phyloP scores from a whole-genome alignment of 352 stramenopile species.

The Blastocystis sp. region DNA sequence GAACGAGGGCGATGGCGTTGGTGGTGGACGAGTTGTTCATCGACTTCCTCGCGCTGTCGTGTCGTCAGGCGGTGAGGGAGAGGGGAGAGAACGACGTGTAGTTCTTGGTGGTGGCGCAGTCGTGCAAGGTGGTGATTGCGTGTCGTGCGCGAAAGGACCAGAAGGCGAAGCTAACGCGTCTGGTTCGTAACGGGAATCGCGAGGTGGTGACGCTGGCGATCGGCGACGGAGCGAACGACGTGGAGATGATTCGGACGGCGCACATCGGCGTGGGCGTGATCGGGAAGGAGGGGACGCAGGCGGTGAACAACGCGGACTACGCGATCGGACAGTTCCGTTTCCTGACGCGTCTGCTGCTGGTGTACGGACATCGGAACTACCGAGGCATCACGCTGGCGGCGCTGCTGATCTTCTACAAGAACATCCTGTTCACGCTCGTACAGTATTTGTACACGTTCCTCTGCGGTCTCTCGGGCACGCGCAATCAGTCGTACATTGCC shows the following conservation, averaged over 20 bases:
- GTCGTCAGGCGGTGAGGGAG: neutral
- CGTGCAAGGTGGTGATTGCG: conserved; percentile 75
- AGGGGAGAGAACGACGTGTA: neutral
- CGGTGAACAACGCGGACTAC: conserved; percentile 92
- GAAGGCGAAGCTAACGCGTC: conserved; percentile 71
- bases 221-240: conserved; percentile 94
- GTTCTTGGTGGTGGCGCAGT: conserved; percentile 73
- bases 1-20: conserved; percentile 44
- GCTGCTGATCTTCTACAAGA: conserved; percentile 97
- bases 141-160: conserved; percentile 80
- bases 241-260: conserved; percentile 96
- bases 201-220: conserved; percentile 73
- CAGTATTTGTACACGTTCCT: conserved; percentile 81
- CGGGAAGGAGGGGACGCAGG: conserved; percentile 91
- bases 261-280: conserved; percentile 94
- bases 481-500: neutral
- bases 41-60: conserved; percentile 19
- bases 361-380: conserved; percentile 96
- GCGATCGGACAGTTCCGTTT: conserved; percentile 94
- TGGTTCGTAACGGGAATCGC: conserved; percentile 59
- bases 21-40: conserved; percentile 58
- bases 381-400: conserved; percentile 82
- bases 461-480: conserved; percentile 78
- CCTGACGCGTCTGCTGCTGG: conserved; percentile 82
- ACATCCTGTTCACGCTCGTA: conserved; percentile 82